Evolutionary conservation across 2,329 filamentous ascomycete genomes (phyloP).

Genomic region (Hymenoscyphus fructigenus): DNA sequence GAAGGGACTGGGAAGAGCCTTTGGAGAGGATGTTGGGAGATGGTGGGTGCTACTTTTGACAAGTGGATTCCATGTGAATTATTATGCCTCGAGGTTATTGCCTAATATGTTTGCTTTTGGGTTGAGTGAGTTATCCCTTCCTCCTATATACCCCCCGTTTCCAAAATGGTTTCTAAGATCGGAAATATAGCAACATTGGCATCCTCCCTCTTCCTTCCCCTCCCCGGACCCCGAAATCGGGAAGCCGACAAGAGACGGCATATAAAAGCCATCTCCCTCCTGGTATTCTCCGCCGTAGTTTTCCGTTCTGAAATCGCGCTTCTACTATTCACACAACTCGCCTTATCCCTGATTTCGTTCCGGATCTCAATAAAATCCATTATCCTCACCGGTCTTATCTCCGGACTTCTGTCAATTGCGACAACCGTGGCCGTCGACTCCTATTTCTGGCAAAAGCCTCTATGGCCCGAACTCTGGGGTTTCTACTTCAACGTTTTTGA

Average conservation of each 20-base stretch:
- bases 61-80: constrained; percentile 89
- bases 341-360: constrained; percentile 60
- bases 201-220: constrained; percentile 43
- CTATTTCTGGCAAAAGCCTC: constrained; percentile 83
- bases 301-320: constrained; percentile 90
- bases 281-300: constrained; percentile 78
- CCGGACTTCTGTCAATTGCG: constrained; percentile 64
- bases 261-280: constrained; percentile 66
- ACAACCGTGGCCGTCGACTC: constrained; percentile 79
- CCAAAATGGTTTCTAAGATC: constrained; percentile 9
- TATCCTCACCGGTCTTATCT: constrained; percentile 63
- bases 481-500: constrained; percentile 91
- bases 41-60: constrained; percentile 81
- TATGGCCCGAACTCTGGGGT: constrained; percentile 88
- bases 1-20: constrained; percentile 60
- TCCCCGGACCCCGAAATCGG: constrained; percentile 40
- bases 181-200: constrained; percentile 62
- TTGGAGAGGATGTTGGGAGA: constrained; percentile 64
- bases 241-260: constrained; percentile 46
- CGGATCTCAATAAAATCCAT: constrained; percentile 57
- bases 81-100: constrained; percentile 86
- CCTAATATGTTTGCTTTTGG: constrained; percentile 97
- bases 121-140: constrained; percentile 60
- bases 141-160: constrained; percentile 3
- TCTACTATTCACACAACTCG: constrained; percentile 66